Percentiles rank a stretch among this genome's conserved stretches.
These are phyloP conservation scores for Berberis thunbergii DNA, from an alignment of 164 flowering plant species.

Conservation along the genomic window DNA sequence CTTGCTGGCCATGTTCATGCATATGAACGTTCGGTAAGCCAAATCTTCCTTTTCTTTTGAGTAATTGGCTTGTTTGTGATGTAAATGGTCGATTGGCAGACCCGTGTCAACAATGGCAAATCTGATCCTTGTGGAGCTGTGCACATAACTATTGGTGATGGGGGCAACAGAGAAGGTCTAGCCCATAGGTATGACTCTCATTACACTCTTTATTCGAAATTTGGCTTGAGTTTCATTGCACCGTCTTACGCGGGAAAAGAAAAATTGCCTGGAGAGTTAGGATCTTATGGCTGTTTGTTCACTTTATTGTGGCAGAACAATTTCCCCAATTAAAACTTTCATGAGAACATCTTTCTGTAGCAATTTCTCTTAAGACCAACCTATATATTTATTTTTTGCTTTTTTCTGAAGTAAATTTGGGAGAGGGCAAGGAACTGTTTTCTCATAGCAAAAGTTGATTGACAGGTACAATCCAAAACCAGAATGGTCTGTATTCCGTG, in stretches of 20 bases:
- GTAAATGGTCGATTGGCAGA: constrained; percentile 32
- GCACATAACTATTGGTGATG: constrained; percentile 96
- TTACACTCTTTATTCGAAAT: neutral
- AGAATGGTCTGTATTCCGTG: constrained; percentile 87
- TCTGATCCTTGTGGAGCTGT: constrained; percentile 79
- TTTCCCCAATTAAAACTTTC: too few relatives aligned
- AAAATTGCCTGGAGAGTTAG: neutral
- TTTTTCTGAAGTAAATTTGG: too few relatives aligned
- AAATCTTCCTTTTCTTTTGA: neutral
- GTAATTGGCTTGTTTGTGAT: neutral
- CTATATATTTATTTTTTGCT: too few relatives aligned
- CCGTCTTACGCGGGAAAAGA: neutral
- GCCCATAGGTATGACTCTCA: constrained; percentile 53
- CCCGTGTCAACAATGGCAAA: constrained; percentile 57
- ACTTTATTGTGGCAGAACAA: too few relatives aligned
- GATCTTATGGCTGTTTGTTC: too few relatives aligned
- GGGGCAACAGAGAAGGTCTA: constrained; percentile 95
- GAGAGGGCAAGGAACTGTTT: too few relatives aligned
- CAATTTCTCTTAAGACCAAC: too few relatives aligned
- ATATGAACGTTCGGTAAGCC: constrained; percentile 82
- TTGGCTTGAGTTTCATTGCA: neutral
- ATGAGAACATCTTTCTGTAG: too few relatives aligned
- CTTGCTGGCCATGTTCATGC: constrained; percentile 97
- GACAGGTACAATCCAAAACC: constrained; percentile 73
- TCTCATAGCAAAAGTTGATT: neutral